phyloP scores from a whole-genome alignment of 345 rosid genomes.

The Lepidium sativum region DNA sequence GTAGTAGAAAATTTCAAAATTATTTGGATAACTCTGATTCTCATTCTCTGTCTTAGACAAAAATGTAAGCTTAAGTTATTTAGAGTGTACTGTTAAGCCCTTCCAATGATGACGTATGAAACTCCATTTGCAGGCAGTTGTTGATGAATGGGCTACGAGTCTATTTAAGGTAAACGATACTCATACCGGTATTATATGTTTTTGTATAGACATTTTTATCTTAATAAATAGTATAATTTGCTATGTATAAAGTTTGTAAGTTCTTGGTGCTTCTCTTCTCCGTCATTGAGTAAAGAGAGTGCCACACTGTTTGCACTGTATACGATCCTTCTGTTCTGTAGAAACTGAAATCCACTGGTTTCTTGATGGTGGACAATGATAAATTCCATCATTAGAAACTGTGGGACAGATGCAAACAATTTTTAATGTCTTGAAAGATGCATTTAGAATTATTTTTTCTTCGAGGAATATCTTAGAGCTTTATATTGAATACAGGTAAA shows the following conservation, averaged over 20 bases:
- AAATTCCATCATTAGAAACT: neutral
- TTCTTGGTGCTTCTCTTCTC: constrained; percentile 1
- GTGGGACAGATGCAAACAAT: neutral
- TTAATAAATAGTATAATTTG: neutral
- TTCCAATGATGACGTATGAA: constrained; percentile 16
- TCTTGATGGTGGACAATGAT: neutral
- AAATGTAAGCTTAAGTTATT: neutral
- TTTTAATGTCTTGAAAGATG: neutral
- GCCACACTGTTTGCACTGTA: neutral
- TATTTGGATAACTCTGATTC: neutral
- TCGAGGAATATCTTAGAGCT: constrained; percentile 73
- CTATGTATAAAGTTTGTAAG: neutral
- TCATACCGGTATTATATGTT: neutral
- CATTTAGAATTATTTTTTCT: constrained; percentile 18
- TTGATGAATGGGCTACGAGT: constrained; percentile 97
- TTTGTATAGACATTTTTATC: neutral
- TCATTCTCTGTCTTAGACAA: constrained; percentile 1
- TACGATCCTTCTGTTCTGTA: neutral
- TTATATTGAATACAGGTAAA: constrained; percentile 97
- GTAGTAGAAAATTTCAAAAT: neutral
- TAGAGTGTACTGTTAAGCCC: neutral
- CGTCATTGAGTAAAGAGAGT: neutral
- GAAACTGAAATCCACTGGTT: neutral
- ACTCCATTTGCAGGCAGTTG: constrained; percentile 60
- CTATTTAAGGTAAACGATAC: constrained; percentile 64